Evolutionary conservation across 2,329 filamentous ascomycete genomes (phyloP).

Genomic region (Nemania sp.): DNA sequence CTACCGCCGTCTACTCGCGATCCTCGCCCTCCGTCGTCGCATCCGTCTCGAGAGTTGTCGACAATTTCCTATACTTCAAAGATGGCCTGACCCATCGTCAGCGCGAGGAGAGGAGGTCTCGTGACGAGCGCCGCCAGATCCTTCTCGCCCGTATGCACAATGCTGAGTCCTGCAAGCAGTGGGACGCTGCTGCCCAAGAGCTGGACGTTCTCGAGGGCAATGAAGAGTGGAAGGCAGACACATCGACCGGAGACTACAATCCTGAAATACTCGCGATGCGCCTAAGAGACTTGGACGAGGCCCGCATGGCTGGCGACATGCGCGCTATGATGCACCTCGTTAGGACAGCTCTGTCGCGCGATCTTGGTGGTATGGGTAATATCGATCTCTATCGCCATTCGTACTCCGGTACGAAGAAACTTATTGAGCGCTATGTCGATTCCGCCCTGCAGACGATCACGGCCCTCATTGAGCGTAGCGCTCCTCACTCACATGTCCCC

Average conservation of each 20-base stretch:
- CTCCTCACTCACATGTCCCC: slow-evolving; percentile 53
- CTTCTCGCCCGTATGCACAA: slow-evolving; percentile 74
- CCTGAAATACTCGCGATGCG: slow-evolving; percentile 74
- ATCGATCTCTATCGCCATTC: slow-evolving; percentile 84
- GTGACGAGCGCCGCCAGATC: slow-evolving; percentile 72
- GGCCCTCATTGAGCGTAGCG: slow-evolving; percentile 73
- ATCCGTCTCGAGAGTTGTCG: slow-evolving; percentile 56
- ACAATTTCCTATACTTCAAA: slow-evolving; percentile 60
- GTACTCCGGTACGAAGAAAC: slow-evolving; percentile 84
- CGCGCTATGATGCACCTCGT: slow-evolving; percentile 83
- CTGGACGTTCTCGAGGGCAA: slow-evolving; percentile 85
- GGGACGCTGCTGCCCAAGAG: slow-evolving; percentile 79
- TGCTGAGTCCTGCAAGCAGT: slow-evolving; percentile 76
- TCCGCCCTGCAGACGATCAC: slow-evolving; percentile 81
- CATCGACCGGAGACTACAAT: slow-evolving; percentile 75
- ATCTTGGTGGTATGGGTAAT: slow-evolving; percentile 88
- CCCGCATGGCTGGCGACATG: slow-evolving; percentile 77
- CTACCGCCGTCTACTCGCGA: slow-evolving; percentile 2
- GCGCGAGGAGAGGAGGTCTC: slow-evolving; percentile 58
- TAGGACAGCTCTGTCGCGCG: slow-evolving; percentile 81
- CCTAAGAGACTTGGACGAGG: slow-evolving; percentile 79
- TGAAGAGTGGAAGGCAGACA: slow-evolving; percentile 81
- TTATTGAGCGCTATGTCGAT: slow-evolving; percentile 89
- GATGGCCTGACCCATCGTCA: slow-evolving; percentile 66
- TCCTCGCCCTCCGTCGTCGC: slow-evolving; percentile 18